Base-by-base conservation (phyloP, 495 filamentous ascomycete genomes). In the Bacidia rubella region DNA sequence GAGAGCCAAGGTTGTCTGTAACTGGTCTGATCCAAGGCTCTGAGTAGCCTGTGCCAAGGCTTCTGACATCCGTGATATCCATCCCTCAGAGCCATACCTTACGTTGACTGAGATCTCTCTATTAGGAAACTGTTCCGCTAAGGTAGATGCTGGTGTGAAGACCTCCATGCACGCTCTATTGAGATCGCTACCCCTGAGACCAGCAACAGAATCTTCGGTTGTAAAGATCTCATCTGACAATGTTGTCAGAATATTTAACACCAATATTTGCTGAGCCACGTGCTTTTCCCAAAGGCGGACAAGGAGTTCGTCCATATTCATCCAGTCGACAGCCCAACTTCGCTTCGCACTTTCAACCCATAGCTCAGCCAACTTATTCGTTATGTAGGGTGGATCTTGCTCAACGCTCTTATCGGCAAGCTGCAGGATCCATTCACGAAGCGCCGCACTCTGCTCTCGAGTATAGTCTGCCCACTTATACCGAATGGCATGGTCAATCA, bases 301-400 rank as follows among this genome's bases (percentile, higher is more conserved):
- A 40, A 99, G 74, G 57, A 82, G 68, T 41, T 78, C 72, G 62
- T 99, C 92, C 92, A 99, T 96, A 64, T 93, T 80, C 68, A 83
- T 76, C 92, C 92, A 99, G 44, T 90, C 86, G 26, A 77, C 71
- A 10, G 73, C 87, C 93, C 93, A 99, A 60, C 79, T 85, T 61
- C 90, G 76, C 70, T 99, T 97, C 23, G 89, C 88, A 48, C 95
- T 68, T 64, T 96, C 92, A 5, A 87, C 85, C 93, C 92, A 97
- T 53, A 97, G 68, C 67, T 90, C 84, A n/a, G 88, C 86, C 27
- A 92, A 83, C 67, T 97, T 97, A 70, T 92, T 97, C 60, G 90
- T 79, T 56, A 97, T 67, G 61, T 87, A 97, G 21, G 75, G 59
- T 2, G 89, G 87, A 62, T 99, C 90, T 21, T 82, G 74, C 48